phyloP scores from a whole-genome alignment of 2,329 filamentous ascomycete genomes.

The Cladosporium oxysporum region DNA sequence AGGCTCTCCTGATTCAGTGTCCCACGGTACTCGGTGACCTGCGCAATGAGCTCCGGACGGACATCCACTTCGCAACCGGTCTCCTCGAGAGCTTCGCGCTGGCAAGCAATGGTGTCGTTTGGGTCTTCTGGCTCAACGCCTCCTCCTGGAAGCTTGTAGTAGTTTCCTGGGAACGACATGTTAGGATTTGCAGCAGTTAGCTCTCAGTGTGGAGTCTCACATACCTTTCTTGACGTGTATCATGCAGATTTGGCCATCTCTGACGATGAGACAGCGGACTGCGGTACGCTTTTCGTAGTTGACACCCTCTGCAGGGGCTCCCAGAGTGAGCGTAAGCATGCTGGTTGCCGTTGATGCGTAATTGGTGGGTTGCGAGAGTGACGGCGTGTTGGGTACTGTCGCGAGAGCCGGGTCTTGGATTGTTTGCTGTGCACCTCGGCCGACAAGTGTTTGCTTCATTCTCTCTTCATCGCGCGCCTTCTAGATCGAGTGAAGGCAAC shows the following conservation, averaged over 20 bases:
- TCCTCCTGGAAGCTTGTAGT: slow-evolving; percentile 24
- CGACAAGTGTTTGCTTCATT: not conserved
- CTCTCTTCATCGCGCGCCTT: not conserved
- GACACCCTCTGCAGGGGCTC: not conserved
- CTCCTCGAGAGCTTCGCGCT: slow-evolving; percentile 22
- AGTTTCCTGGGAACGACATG: slow-evolving; percentile 1
- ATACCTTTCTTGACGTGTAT: not conserved
- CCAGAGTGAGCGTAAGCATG: not conserved
- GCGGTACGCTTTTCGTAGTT: not conserved
- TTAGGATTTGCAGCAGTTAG: not conserved
- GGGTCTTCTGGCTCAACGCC: slow-evolving; percentile 20
- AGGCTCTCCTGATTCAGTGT: not conserved
- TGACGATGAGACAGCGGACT: not conserved
- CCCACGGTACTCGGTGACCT: slow-evolving; percentile 11
- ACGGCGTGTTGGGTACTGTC: not conserved
- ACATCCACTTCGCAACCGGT: slow-evolving; percentile 20
- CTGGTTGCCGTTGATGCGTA: not conserved
- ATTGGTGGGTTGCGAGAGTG: not conserved
- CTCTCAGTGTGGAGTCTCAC: not conserved
- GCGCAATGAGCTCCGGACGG: slow-evolving; percentile 5
- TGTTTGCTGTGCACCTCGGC: not conserved
- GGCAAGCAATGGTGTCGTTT: slow-evolving; percentile 10
- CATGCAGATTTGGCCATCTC: not conserved
- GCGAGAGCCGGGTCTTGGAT: not conserved
- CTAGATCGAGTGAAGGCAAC: not conserved